Percentiles rank a stretch among this genome's conserved stretches.
Evolutionary conservation across 2,329 filamentous ascomycete species (phyloP).

Genomic region (Zarea fungicola): DNA sequence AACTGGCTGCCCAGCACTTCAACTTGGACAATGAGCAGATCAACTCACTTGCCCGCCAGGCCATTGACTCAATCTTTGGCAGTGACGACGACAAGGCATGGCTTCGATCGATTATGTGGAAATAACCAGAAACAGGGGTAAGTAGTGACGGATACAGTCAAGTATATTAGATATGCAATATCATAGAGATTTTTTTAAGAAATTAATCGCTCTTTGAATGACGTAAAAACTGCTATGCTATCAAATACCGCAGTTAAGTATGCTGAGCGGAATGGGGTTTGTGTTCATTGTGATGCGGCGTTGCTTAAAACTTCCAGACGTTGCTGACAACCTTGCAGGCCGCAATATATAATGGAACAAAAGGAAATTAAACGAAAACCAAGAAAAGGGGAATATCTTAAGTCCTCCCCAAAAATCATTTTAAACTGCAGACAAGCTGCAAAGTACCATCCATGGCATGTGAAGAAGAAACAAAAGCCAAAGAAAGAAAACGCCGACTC

Average conservation of each 20-base stretch:
- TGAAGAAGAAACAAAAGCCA: background rate
- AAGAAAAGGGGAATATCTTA: slow-evolving; percentile 3
- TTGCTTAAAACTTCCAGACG: background rate
- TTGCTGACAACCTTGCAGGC: background rate
- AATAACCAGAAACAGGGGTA: too few relatives aligned
- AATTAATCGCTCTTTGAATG: slow-evolving; percentile 1
- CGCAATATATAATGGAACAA: background rate
- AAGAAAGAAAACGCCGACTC: slow-evolving; percentile 8
- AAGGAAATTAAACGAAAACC: background rate
- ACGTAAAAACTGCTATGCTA: slow-evolving; percentile 10
- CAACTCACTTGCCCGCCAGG: slow-evolving; percentile 52
- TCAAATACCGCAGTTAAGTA: slow-evolving; percentile 6
- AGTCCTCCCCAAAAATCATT: too few relatives aligned
- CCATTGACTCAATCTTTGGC: slow-evolving; percentile 62
- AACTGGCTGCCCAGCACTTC: slow-evolving; percentile 67
- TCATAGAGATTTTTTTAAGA: background rate
- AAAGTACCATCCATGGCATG: background rate
- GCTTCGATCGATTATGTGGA: slow-evolving; percentile 48
- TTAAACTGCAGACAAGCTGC: too few relatives aligned
- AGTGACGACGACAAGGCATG: slow-evolving; percentile 55
- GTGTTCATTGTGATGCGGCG: slow-evolving; percentile 1
- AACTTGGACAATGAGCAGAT: slow-evolving; percentile 42
- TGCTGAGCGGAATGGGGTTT: slow-evolving; percentile 11
- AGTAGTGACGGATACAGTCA: background rate
- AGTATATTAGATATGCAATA: too few relatives aligned